Evolutionary conservation across 2,329 filamentous ascomycete species (phyloP), one percentile per base, ranked within the genome.

Genomic region (Fusarium compactum): DNA sequence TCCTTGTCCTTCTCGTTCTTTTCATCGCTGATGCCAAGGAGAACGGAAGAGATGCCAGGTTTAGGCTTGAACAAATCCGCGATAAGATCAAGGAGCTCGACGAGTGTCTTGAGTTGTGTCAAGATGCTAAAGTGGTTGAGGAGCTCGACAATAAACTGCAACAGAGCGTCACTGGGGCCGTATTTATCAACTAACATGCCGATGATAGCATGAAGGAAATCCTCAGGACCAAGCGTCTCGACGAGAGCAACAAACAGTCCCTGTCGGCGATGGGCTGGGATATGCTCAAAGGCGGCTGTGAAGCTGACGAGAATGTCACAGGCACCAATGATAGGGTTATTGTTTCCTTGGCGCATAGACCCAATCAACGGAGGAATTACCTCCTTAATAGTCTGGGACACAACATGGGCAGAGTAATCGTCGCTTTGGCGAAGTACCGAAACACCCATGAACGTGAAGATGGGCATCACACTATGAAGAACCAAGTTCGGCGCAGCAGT

Each of bases 361-460:
- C 91, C 89, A 41, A 98, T 94, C 46, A 99, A 85, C 16, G 95
- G 94, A 25, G 97, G 97, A 30, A 99, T 93, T 24, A 99, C 95
- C 74, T 95, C 92, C 67, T 94, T 93, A 74, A 99, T 95, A 3
- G 96, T 98, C 83, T 94, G 94, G 75, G 97, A 94, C 62, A 98
- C 95, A 32, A 99, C 95, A 78, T 97, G 93, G 15, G 95, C 94
- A 24, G 96, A 98, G 82, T 98, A 98, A 74, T 98, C 95, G 75
- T 99, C 97, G 74, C 93, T 94, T 81, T 98, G 95, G 51, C 93
- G 91, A 52, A 99, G 86, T 22, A 98, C 91, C 6, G 93, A 97
- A 45, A 91, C 92, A 44, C 95, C 94, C 91, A 98, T 98, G 78
- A 98, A 98, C 0, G 96, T 98, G 82, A 99, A 99, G 55, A 99